Base-by-base conservation (phyloP, 2,329 filamentous ascomycete species). In the Aspergillus brasiliensis region DNA sequence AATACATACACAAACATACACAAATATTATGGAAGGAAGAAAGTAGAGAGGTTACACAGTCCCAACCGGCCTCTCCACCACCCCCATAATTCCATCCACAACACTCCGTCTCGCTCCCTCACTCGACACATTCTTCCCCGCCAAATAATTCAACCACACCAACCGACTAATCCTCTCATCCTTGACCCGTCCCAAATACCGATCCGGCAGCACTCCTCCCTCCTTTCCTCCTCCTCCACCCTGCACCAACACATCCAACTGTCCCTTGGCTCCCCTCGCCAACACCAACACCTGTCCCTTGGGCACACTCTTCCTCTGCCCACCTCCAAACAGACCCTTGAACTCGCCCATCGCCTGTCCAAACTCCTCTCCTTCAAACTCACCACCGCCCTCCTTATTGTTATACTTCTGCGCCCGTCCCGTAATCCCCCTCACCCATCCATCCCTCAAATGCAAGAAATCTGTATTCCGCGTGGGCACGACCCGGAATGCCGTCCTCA, bases 401-500 rank as follows among this genome's bases (percentile, higher is more conserved):
- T 84, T 81, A 1, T 81, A 81, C 21, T 82, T 81, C 63, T 88
- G 83, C 2, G 89, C 88, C 34, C 90, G 86, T 8, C 86, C 88
- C 56, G 91, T 90, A 64, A 99, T 89, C 21, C 91, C 90, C 5
- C 92, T 86, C 60, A 97, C 91, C 80, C 93, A 96, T 1, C 91
- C 95, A 72, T 99, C 95, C 42, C 94, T 86, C 63, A 99, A 77
- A 75, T 99, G 95, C 65, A 89, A 87, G 77, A 97, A 98, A 76
- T 98, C 93, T 17, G 95, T 99, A 76, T 96, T 92, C 38, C 92
- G 84, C n/a, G 92, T 92, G 0, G 95, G 95, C 2, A 94, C 88
- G 64, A 99, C 89, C 48, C 94, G 86, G 78, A 96, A 88, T 0
- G 88, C 85, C 25, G 88, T 94, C 57, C 92, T 83, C n/a, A 94